phyloP scores from a whole-genome alignment of 2,329 filamentous ascomycete genomes.

The Colletotrichum neosansevieriae region DNA sequence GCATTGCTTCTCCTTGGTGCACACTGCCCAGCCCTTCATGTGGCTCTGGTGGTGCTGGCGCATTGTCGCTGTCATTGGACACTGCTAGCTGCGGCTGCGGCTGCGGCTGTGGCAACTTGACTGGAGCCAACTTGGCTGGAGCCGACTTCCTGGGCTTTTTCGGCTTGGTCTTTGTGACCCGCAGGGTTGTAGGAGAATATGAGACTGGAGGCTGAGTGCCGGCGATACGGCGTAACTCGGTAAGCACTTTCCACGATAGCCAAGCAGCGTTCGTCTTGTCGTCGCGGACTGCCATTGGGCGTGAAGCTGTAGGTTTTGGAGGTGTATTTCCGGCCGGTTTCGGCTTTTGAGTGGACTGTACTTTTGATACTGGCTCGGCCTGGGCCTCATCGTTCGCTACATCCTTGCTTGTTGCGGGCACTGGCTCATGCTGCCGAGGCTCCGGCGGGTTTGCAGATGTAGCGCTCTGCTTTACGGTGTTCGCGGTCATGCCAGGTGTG shows the following conservation, averaged over 20 bases:
- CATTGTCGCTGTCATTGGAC: too few species aligned
- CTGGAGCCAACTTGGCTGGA: slow-evolving; percentile 51
- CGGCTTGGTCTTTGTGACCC: slow-evolving; percentile 41
- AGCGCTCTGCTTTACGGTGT: too few species aligned
- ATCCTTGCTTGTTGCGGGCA: background rate
- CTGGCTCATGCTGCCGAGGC: background rate
- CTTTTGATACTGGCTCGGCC: background rate
- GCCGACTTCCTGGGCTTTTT: slow-evolving; percentile 56
- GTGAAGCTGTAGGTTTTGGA: slow-evolving; percentile 44
- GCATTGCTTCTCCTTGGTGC: background rate
- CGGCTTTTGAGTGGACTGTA: background rate
- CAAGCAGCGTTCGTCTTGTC: slow-evolving; percentile 60
- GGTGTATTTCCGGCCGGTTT: background rate
- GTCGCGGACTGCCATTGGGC: slow-evolving; percentile 59
- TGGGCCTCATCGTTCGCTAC: background rate
- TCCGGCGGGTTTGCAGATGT: background rate
- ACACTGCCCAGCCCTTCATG: background rate
- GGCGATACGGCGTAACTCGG: slow-evolving; percentile 53
- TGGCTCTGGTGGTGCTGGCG: too few species aligned
- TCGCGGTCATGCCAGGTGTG: too few species aligned
- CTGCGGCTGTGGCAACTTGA: slow-evolving; percentile 29
- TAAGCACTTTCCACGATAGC: slow-evolving; percentile 56
- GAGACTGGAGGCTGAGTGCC: slow-evolving; percentile 32
- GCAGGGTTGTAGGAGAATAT: background rate
- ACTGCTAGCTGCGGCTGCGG: too few species aligned